Conservation (phyloP, 2,329 filamentous ascomycete species). For the Fusarium nelsonii region DNA sequence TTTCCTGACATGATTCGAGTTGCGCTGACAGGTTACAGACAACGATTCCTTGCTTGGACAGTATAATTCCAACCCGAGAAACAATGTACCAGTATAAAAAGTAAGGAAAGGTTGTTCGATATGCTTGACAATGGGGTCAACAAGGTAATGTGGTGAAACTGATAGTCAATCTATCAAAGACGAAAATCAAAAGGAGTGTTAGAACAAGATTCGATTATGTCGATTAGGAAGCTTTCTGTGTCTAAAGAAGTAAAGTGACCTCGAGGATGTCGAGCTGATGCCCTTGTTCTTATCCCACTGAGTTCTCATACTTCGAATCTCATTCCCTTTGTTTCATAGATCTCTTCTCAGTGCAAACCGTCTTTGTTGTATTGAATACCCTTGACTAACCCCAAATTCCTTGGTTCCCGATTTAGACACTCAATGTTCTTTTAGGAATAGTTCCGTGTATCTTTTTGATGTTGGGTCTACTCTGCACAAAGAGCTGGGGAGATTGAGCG, state of each 20-base stretch:
- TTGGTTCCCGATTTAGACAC: slow-evolving; percentile 27
- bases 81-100: not conserved
- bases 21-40: not conserved
- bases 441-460: not conserved
- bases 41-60: not conserved
- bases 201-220: not conserved
- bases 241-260: not conserved
- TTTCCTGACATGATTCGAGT: slow-evolving; percentile 4
- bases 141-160: not conserved
- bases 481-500: slow-evolving; percentile 4
- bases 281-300: slow-evolving; percentile 20
- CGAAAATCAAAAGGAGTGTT: not conserved
- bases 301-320: not conserved
- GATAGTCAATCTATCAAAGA: slow-evolving; percentile 8
- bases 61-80: not conserved
- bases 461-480: slow-evolving; percentile 9
- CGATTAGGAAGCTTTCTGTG: not conserved
- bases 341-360: slow-evolving; percentile 1
- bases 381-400: not conserved
- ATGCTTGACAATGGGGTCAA: not conserved
- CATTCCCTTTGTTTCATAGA: slow-evolving; percentile 20
- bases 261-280: not conserved
- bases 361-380: slow-evolving; percentile 21
- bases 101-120: not conserved
- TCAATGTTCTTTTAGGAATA: slow-evolving; percentile 1